These are phyloP conservation scores for Phytophthora colocasiae DNA, from an alignment of 352 stramenopile species.

Conservation along the genomic window DNA sequence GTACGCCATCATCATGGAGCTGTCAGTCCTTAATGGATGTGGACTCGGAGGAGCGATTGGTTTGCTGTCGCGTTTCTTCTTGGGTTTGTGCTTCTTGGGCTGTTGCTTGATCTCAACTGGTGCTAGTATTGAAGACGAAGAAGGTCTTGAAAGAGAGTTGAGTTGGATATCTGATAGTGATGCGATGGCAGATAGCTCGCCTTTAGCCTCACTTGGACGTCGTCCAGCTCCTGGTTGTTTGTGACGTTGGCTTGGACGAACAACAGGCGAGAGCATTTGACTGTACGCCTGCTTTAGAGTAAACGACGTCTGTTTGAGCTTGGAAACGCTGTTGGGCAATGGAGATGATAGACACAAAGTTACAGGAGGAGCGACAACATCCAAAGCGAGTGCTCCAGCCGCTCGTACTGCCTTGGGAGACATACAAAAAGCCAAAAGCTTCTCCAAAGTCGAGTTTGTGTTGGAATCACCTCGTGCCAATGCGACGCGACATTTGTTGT, in stretches of 20 bases:
- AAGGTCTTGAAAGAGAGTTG: slow-evolving; percentile 11
- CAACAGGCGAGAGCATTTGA: slow-evolving; percentile 60
- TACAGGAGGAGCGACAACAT: slow-evolving; percentile 45
- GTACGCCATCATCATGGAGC: slow-evolving; percentile 48
- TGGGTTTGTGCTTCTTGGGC: slow-evolving; percentile 32
- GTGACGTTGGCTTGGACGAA: slow-evolving; percentile 55
- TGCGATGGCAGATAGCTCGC: not conserved
- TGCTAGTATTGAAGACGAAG: slow-evolving; percentile 17
- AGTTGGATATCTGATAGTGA: slow-evolving; percentile 6
- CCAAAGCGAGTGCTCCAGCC: slow-evolving; percentile 38
- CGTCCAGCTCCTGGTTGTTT: slow-evolving; percentile 6
- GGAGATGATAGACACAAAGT: slow-evolving; percentile 48
- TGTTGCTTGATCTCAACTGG: slow-evolving; percentile 26
- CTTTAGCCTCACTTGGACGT: slow-evolving; percentile 2
- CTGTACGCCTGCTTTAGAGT: slow-evolving; percentile 60
- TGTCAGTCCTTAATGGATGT: slow-evolving; percentile 35
- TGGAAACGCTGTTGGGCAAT: slow-evolving; percentile 40
- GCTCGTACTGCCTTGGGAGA: slow-evolving; percentile 24
- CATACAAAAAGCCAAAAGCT: slow-evolving; percentile 61
- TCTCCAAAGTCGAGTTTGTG: slow-evolving; percentile 50
- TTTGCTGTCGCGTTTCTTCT: slow-evolving; percentile 40
- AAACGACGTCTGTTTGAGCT: slow-evolving; percentile 40
- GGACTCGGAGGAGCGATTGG: slow-evolving; percentile 1
- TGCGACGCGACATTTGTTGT: slow-evolving; percentile 50
- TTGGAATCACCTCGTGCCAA: slow-evolving; percentile 33